phyloP scores from a whole-genome alignment of 768 basidiomycete genomes.

The Lyophyllum semitale region DNA sequence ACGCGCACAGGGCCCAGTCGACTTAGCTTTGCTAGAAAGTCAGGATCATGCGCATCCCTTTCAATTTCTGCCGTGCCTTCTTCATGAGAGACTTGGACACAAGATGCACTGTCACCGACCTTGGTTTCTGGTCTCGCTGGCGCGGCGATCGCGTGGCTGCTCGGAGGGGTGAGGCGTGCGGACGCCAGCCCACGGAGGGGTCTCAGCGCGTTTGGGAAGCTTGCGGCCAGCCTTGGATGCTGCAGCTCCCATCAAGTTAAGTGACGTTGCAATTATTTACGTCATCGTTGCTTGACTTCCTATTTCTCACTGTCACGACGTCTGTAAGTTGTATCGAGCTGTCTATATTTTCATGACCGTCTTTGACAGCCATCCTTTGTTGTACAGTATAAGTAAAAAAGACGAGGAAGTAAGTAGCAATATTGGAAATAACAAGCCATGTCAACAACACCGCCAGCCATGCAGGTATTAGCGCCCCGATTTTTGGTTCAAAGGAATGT shows the following conservation, averaged over 20 bases:
- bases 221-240: conserved; percentile 62
- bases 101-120: conserved; percentile 31
- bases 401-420: conserved; percentile 29
- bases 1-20: conserved; percentile 70
- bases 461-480: conserved; percentile 17
- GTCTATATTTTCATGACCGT: conserved; percentile 28
- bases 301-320: conserved; percentile 2
- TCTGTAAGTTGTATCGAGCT: conserved; percentile 19
- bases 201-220: conserved; percentile 49
- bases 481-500: conserved; percentile 31
- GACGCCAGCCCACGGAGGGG: conserved; percentile 51
- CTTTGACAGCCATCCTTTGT: conserved; percentile 40
- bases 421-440: conserved; percentile 33
- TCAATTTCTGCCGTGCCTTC: conserved; percentile 49
- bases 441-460: conserved; percentile 36
- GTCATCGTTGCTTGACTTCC: conserved; percentile 14
- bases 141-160: conserved; percentile 26
- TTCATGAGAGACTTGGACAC: neutral
- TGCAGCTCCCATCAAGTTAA: conserved; percentile 54
- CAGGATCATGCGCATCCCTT: conserved; percentile 68
- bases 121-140: conserved; percentile 54
- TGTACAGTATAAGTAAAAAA: conserved; percentile 41
- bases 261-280: conserved; percentile 9
- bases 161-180: conserved; percentile 33
- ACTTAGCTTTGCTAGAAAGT: conserved; percentile 66